These are phyloP conservation scores for Eucalyptus viminalis DNA, from an alignment of 345 rosid genomes.

Conservation along the genomic window DNA sequence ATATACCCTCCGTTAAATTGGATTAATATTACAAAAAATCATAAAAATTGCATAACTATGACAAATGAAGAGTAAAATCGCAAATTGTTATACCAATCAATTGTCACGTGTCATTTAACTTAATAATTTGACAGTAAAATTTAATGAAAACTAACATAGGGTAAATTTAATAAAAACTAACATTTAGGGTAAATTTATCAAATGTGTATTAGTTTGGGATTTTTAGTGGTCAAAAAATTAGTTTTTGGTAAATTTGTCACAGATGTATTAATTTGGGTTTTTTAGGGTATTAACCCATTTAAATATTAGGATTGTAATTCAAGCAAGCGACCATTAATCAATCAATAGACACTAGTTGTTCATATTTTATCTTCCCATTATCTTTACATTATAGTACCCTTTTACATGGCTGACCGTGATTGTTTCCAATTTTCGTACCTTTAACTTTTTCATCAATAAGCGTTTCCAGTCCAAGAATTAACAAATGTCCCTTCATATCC, in stretches of 20 bases:
- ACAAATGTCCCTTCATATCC: neutral
- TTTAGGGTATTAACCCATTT: rapidly evolving
- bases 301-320: neutral
- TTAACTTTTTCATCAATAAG: neutral
- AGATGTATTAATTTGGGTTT: rapidly evolving
- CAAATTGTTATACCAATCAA: no score
- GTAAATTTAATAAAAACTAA: no score
- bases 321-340: neutral
- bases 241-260: rapidly evolving
- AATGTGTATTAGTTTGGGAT: rapidly evolving
- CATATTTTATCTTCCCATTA: neutral
- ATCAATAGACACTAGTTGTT: neutral
- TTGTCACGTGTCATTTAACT: no score
- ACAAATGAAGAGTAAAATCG: no score
- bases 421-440: neutral
- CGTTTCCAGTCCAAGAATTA: rapidly evolving
- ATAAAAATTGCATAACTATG: no score
- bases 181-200: no score
- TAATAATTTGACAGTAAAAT: no score
- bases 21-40: no score
- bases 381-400: neutral
- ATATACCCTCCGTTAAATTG: no score
- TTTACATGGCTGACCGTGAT: rapidly evolving
- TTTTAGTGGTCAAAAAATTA: rapidly evolving
- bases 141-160: no score